These are phyloP conservation scores for Agaricales sp. DNA, from an alignment of 1,284 basidiomycete genomes.

Conservation along the genomic window DNA sequence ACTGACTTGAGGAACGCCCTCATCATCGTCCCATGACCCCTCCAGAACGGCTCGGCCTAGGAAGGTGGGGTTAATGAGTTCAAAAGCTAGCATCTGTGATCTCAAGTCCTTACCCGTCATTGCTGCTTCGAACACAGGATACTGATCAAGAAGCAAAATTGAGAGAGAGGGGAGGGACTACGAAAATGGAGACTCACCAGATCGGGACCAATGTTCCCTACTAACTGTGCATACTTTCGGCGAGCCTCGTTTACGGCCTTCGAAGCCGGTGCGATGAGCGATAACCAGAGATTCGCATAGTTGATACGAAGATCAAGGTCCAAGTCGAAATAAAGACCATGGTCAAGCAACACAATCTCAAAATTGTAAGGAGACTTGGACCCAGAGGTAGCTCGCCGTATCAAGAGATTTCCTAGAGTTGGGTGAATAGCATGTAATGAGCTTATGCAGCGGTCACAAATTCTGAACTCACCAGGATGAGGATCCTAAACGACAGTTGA, in stretches of 20 bases:
- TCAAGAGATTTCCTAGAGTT: constrained; percentile 75
- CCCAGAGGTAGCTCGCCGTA: constrained; percentile 55
- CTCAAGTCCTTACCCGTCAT: constrained; percentile 45
- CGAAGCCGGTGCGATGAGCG: constrained; percentile 69
- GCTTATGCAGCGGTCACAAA: constrained; percentile 11
- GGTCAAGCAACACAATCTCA: constrained; percentile 88
- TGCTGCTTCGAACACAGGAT: constrained; percentile 83
- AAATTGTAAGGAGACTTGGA: constrained; percentile 87
- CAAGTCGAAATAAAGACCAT: constrained; percentile 89
- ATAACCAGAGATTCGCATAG: constrained; percentile 79
- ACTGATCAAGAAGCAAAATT: constrained; percentile 28
- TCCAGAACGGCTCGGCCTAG: constrained; percentile 50
- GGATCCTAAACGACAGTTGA: neutral
- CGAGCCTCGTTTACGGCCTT: constrained; percentile 55
- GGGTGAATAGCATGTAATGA: neutral
- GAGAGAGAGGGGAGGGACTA: too few relatives aligned
- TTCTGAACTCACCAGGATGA: neutral
- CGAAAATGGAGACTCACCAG: constrained; percentile 22
- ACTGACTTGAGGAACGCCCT: constrained; percentile 8
- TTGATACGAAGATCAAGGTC: constrained; percentile 69
- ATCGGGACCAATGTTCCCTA: constrained; percentile 84
- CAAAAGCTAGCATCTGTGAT: constrained; percentile 32
- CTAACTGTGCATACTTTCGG: constrained; percentile 76
- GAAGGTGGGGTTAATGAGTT: constrained; percentile 10
- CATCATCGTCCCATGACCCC: constrained; percentile 38